Conservation (phyloP, 2,329 filamentous ascomycete genomes). For the Trichoderma cornu-damae region DNA sequence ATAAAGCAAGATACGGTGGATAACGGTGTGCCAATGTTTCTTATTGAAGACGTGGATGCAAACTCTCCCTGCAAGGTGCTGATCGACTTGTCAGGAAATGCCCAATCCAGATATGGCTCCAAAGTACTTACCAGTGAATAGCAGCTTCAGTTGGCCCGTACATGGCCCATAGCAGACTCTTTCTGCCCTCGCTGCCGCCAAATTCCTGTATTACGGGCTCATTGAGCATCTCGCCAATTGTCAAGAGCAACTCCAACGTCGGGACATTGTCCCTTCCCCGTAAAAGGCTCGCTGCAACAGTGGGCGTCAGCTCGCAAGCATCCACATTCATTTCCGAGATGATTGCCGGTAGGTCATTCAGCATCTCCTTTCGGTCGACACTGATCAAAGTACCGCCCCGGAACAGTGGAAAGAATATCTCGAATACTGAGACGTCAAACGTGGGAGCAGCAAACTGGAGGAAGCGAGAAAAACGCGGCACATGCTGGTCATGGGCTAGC, state of each 20-base stretch:
- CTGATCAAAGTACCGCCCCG: constrained; percentile 68
- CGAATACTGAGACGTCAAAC: constrained; percentile 92
- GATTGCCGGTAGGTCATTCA: constrained; percentile 66
- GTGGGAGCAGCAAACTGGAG: constrained; percentile 89
- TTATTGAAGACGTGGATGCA: constrained; percentile 48
- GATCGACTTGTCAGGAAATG: background rate
- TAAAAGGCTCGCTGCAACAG: constrained; percentile 73
- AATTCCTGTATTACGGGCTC: constrained; percentile 72
- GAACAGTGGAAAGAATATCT: constrained; percentile 84
- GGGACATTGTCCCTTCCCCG: constrained; percentile 63
- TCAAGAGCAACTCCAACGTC: constrained; percentile 64
- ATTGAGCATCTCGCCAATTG: constrained; percentile 91
- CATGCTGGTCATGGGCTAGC: constrained; percentile 71
- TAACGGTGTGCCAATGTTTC: constrained; percentile 71
- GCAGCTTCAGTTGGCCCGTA: constrained; percentile 90
- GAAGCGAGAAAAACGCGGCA: constrained; percentile 73
- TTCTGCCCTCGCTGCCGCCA: constrained; percentile 49
- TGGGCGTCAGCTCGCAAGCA: constrained; percentile 84
- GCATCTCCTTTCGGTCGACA: constrained; percentile 62
- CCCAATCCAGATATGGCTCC: too few relatives aligned
- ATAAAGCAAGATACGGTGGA: constrained; percentile 77
- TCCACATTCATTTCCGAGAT: constrained; percentile 66
- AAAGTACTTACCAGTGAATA: constrained; percentile 63
- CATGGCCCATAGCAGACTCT: constrained; percentile 80
- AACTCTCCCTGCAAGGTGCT: constrained; percentile 68